These are phyloP conservation scores for Pulicaria dysenterica DNA, from an alignment of 129 eudicot genomes.

Conservation along the genomic window DNA sequence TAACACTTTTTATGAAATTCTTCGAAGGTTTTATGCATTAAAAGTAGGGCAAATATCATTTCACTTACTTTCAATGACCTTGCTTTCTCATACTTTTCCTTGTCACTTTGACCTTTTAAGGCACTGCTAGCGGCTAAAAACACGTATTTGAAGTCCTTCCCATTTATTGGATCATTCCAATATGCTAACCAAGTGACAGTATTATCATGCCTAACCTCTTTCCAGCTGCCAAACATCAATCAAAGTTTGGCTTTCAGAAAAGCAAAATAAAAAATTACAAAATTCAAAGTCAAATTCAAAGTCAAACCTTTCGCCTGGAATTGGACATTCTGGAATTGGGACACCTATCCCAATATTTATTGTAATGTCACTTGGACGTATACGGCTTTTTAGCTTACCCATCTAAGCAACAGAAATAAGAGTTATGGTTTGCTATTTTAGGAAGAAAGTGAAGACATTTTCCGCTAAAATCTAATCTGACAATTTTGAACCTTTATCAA, in stretches of 20 bases:
- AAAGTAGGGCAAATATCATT: neutral
- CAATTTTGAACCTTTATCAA: neutral
- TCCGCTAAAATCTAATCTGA: neutral
- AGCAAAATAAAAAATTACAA: neutral
- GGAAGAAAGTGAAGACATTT: neutral
- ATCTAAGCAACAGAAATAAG: conserved; percentile 48
- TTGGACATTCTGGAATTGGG: conserved; percentile 96
- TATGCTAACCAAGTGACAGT: conserved; percentile 98
- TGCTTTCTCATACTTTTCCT: conserved; percentile 95
- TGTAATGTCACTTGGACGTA: conserved; percentile 80
- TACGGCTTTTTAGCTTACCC: conserved; percentile 97
- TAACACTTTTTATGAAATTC: neutral
- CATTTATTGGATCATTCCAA: conserved; percentile 95
- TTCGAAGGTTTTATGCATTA: neutral
- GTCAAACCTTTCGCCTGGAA: conserved; percentile 86
- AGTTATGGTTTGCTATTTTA: conserved; percentile 17
- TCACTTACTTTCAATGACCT: conserved; percentile 65
- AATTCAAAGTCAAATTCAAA: neutral
- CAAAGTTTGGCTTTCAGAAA: neutral
- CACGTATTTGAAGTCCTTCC: conserved; percentile 89
- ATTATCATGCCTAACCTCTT: conserved; percentile 93
- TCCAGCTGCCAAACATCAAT: conserved; percentile 71
- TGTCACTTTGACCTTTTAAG: conserved; percentile 97
- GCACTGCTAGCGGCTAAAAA: conserved; percentile 95
- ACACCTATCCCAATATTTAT: conserved; percentile 89